These are phyloP conservation scores for Alternaria gaisen DNA, from an alignment of 2,329 filamentous ascomycete species.

Conservation along the genomic window DNA sequence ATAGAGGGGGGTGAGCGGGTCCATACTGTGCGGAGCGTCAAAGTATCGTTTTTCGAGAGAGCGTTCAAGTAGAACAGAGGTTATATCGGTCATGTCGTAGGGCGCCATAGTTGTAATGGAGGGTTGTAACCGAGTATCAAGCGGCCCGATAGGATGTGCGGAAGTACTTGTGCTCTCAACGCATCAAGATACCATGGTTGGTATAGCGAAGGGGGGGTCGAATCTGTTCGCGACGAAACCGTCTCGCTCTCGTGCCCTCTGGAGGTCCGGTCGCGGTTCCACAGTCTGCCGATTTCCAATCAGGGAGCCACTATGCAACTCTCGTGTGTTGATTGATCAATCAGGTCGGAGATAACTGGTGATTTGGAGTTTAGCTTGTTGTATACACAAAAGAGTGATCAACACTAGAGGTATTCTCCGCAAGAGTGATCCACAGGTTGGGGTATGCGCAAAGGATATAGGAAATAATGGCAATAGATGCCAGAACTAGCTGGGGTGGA, in stretches of 20 bases:
- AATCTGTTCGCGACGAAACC: constrained; percentile 4
- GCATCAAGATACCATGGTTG: constrained; percentile 30
- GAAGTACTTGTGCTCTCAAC: constrained; percentile 12
- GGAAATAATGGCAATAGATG: constrained; percentile 13
- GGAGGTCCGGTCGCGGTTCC: constrained; percentile 6
- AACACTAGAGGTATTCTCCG: constrained; percentile 15
- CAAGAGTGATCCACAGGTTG: constrained; percentile 6
- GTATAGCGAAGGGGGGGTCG: constrained; percentile 13
- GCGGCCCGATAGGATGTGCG: constrained; percentile 8
- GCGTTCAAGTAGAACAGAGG: constrained; percentile 14
- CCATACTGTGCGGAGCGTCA: constrained; percentile 41
- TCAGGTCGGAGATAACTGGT: constrained; percentile 8
- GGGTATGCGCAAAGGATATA: constrained; percentile 14
- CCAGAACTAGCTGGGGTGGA: constrained; percentile 6
- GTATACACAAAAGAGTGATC: constrained; percentile 9
- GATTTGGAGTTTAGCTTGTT: constrained; percentile 8
- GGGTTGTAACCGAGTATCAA: background rate
- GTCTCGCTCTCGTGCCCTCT: constrained; percentile 11
- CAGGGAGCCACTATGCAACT: background rate
- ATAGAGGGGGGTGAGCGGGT: constrained; percentile 39
- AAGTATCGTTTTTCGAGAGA: constrained; percentile 32
- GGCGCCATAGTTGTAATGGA: constrained; percentile 18
- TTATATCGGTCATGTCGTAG: constrained; percentile 18
- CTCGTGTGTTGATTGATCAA: background rate
- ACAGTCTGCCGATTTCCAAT: constrained; percentile 2